Base-by-base conservation (phyloP, 2,329 filamentous ascomycete genomes). In the Ophiostoma fasciatum region DNA sequence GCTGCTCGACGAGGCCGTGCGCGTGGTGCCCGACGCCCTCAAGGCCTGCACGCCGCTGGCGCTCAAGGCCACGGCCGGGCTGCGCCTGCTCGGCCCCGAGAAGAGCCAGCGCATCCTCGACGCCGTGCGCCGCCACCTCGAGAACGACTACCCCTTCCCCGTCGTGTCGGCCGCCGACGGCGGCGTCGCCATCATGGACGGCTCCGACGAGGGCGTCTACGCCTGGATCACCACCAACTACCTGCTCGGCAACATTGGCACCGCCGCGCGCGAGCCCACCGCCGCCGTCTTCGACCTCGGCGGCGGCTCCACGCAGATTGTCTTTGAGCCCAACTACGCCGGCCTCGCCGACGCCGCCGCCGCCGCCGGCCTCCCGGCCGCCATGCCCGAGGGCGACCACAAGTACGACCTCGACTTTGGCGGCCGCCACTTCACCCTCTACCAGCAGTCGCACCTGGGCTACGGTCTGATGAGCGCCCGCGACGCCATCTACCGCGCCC, bases 171-270 rank as follows among this genome's bases (percentile, higher is more conserved):
- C 76, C 45, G 82, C 84, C 50, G 78, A 88, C 48, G 76, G 82
- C 37, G 90, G 92, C 38, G 84, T 98, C 20, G 74, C 85, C 44
- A 92, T 98, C 56, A 98, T 98, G 90, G 87, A 94, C 50, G 90
- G 90, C 43, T 85, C 82, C 34, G 82, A 94, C 52, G 90, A 98
- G 62, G 90, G 90, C 54, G 88, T 98, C 21, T 98, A 93, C 54
- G 92, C 90, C 36, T 98, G 90, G 90, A 93, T 98, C 56, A 98
- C 90, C 7, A 90, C 85, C 46, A 98, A 98, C 68, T 98, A 98
- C 60, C 78, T 98, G 28, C 74, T 98, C 18, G 88, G 88, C 51
- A 96, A 96, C 64, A 96, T 98, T 57, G 90, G 90, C 41, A 82
- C 82, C 10, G 82, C 85, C 2, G 88, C 94, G 54, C 75, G 87